A percentile compares a stretch with the other conserved stretches of the same genome.
phyloP scores from a whole-genome alignment of 352 stramenopile species.

The Globisporangium alternatum region DNA sequence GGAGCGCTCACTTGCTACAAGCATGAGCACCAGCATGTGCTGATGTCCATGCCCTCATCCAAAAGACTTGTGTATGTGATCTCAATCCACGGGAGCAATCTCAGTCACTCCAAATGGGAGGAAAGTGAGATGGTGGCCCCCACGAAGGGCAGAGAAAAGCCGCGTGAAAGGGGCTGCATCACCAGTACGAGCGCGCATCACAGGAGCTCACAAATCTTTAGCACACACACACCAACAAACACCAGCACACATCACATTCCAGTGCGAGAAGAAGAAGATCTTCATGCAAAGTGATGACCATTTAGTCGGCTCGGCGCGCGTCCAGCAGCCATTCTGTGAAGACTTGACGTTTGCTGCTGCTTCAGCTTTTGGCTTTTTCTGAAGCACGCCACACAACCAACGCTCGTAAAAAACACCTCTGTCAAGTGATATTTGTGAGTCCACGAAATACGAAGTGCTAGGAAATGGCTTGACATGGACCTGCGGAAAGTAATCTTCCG shows the following conservation, averaged over 20 bases:
- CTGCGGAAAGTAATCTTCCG: background rate
- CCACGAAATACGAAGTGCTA: background rate
- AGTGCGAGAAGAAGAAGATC: background rate
- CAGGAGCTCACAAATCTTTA: background rate
- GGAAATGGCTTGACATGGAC: background rate
- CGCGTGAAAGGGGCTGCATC: background rate
- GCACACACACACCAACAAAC: background rate
- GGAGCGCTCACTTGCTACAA: no score
- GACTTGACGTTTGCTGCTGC: conserved; percentile 1
- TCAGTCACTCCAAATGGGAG: background rate
- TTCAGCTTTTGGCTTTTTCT: background rate
- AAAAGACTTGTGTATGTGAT: background rate
- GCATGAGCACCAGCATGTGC: no score
- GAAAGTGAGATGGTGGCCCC: conserved; percentile 4
- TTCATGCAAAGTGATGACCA: no score
- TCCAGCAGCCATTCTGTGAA: background rate
- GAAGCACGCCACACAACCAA: background rate
- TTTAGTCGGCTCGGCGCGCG: background rate
- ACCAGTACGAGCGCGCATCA: background rate
- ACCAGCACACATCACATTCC: background rate
- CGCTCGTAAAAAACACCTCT: background rate
- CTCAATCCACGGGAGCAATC: background rate
- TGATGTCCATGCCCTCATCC: background rate
- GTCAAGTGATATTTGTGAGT: background rate
- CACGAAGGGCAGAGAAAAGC: background rate